These are phyloP conservation scores for Calonectria naviculata DNA, from an alignment of 2,329 filamentous ascomycete genomes.

Conservation along the genomic window DNA sequence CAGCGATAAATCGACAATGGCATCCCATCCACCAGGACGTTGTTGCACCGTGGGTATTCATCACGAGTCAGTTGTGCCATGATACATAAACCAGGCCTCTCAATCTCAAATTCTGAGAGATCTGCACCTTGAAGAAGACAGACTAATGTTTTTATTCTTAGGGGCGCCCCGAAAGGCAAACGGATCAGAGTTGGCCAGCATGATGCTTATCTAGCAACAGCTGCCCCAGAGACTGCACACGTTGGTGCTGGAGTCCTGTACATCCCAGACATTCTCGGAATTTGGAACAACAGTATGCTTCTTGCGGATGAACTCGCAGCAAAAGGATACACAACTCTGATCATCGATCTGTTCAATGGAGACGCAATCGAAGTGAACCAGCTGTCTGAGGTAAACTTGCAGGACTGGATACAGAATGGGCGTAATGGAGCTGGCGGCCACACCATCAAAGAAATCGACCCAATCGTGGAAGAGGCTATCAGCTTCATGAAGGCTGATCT, in stretches of 20 bases:
- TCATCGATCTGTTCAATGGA: slow-evolving; percentile 47
- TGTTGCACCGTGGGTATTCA: slow-evolving; percentile 14
- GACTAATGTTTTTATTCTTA: background rate
- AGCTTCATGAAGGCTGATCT: slow-evolving; percentile 65
- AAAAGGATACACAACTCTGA: slow-evolving; percentile 45
- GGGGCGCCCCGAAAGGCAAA: background rate
- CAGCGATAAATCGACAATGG: background rate
- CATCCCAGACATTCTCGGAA: slow-evolving; percentile 60
- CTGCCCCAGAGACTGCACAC: background rate
- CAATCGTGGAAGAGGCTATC: slow-evolving; percentile 48
- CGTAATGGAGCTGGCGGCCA: slow-evolving; percentile 57
- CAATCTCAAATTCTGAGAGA: background rate
- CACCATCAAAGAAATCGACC: slow-evolving; percentile 40
- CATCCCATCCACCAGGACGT: slow-evolving; percentile 10
- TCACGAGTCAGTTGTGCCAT: slow-evolving; percentile 2
- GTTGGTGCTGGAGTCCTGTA: slow-evolving; percentile 54
- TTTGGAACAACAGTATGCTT: slow-evolving; percentile 56
- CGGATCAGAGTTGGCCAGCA: slow-evolving; percentile 7
- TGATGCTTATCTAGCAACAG: slow-evolving; percentile 8
- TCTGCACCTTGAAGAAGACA: background rate
- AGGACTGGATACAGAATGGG: slow-evolving; percentile 49
- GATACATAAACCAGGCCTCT: too few relatives aligned
- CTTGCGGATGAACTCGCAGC: slow-evolving; percentile 51
- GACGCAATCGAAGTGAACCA: slow-evolving; percentile 58
- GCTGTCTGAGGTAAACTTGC: slow-evolving; percentile 37